Conservation (phyloP, 257 asterid species). For the Solanum corneliomulleri region DNA sequence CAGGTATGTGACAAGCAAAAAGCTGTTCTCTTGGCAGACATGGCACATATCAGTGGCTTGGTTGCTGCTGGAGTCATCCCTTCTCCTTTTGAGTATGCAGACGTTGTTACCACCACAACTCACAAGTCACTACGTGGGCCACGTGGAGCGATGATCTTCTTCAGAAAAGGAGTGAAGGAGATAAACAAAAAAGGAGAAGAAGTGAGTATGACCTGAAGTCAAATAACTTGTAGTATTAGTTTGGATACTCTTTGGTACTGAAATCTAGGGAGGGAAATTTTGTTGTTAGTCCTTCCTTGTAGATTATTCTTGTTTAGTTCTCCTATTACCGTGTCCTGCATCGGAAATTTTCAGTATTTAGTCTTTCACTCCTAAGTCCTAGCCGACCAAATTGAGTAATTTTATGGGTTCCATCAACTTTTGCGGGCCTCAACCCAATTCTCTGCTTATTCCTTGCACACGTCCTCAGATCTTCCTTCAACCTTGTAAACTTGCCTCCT, state of each 20-base stretch:
- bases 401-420: neutral
- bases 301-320: neutral
- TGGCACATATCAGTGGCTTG: slow-evolving; percentile 98
- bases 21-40: slow-evolving; percentile 82
- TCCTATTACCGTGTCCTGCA: neutral
- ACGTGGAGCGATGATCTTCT: slow-evolving; percentile 98
- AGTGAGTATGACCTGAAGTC: slow-evolving; percentile 34
- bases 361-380: neutral
- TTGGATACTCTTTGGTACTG: neutral
- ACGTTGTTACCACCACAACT: slow-evolving; percentile 92
- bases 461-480: neutral
- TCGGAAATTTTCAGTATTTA: neutral
- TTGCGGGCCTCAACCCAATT: neutral
- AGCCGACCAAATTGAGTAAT: neutral
- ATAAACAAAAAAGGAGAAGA: slow-evolving; percentile 81
- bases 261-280: neutral
- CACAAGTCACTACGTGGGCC: slow-evolving; percentile 97
- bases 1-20: slow-evolving; percentile 97
- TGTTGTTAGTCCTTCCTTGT: neutral
- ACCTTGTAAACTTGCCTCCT: neutral
- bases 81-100: slow-evolving; percentile 92
- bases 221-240: neutral
- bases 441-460: neutral
- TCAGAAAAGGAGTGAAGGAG: slow-evolving; percentile 85
- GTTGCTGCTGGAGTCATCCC: slow-evolving; percentile 99